Percentiles rank a stretch among this genome's conserved stretches.
Conservation (phyloP, 83 land plant genomes). For the Picea abies region DNA sequence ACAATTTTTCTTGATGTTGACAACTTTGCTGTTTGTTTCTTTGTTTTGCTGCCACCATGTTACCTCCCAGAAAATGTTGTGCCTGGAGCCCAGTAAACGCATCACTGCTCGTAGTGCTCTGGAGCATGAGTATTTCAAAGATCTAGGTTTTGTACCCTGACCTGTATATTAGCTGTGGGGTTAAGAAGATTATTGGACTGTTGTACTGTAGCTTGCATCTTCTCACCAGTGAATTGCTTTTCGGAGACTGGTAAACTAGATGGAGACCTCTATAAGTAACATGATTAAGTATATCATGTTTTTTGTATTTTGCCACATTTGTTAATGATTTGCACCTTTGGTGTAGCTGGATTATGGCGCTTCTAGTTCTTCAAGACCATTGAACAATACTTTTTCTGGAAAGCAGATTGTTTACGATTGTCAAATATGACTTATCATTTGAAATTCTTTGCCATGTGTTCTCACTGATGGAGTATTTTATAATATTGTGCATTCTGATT, state of each 20-base stretch:
- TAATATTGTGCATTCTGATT: too few species aligned
- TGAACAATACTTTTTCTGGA: too few species aligned
- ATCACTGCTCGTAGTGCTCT: conserved; percentile 80
- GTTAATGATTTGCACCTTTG: conserved; percentile 3
- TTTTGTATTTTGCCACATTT: background rate
- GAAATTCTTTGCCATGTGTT: background rate
- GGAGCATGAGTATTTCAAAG: conserved; percentile 85
- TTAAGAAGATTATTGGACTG: background rate
- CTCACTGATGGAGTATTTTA: background rate
- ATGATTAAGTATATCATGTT: background rate
- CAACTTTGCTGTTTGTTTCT: background rate
- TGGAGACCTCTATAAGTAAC: background rate
- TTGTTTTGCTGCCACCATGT: background rate
- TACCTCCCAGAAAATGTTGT: conserved; percentile 73
- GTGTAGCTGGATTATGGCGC: background rate
- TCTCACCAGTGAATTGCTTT: background rate
- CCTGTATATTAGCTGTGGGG: conserved; percentile 13
- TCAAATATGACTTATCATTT: background rate
- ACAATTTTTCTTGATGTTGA: background rate
- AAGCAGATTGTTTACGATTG: too few species aligned
- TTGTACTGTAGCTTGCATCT: background rate
- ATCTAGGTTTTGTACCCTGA: conserved; percentile 69
- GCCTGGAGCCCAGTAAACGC: conserved; percentile 78
- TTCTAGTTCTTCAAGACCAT: background rate
- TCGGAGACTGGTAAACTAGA: background rate